Base-by-base conservation (phyloP, 2,329 filamentous ascomycete genomes). In the Alternaria triticimaculans region DNA sequence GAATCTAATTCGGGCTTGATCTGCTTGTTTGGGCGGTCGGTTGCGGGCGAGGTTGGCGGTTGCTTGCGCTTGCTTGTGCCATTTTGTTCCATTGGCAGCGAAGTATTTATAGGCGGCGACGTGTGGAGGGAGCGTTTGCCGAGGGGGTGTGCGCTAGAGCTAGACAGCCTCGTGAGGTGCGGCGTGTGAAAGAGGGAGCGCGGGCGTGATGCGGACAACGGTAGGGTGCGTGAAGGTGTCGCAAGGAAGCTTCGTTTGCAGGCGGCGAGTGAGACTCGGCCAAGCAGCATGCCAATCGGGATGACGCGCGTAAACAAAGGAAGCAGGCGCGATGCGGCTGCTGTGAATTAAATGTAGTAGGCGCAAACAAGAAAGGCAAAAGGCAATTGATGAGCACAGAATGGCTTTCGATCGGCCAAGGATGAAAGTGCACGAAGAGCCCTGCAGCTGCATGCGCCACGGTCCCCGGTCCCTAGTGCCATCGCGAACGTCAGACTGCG, bases 51-150 rank as follows among this genome's bases (percentile, higher is more conserved):
- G 21, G 83, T 80, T 15, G 85, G 83, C 67, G 84, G 85, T 72
- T 84, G 84, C 78, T 87, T 88, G 77, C 86, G 85, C 79, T 88
- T 88, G 69, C 85, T 81, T 50, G 80, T 76, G 59, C 83, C 82
- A 76, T 84, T 84, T 65, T 82, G 78, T 64, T 85, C 84, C 84
- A 87, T 87, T 64, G 69, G 66, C 67, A 67, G 62, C 56, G 63
- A 57, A 51, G 54, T 46, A 28, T 57, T 56, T 56, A 20, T 50
- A 55, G 50, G 41, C 28, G 62, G 20, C 64, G 41, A 21, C 41
- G 53, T 30, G 49, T 55, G 56, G 30, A 55, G 45, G 44, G 53
- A n/a, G 63, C 58, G 58, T 59, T 48, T 58, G 62, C 49, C 55
- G 60, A 44, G 54, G 60, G 48, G 46, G 51, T 58, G 59, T 55